Base-by-base conservation (phyloP, 23 red algal genomes). In the Agarophyton chilense region DNA sequence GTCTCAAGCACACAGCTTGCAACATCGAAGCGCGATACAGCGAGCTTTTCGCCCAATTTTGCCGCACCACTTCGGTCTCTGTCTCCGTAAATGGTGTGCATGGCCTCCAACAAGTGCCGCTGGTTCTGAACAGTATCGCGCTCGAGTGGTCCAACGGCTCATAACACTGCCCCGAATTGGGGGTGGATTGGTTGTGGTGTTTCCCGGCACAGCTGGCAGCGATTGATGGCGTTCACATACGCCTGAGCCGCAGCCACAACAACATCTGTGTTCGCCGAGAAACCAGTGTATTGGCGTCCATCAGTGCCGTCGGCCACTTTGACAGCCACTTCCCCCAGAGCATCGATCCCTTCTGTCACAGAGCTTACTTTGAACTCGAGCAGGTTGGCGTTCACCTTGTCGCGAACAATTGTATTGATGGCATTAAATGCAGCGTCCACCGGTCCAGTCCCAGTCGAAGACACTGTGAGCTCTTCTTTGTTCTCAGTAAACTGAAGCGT, bases 291-390 rank as follows among this genome's bases (percentile, higher is more conserved):
- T 24, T 88, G 79, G 17, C 87, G 85, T 65, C 83, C 92, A 28
- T 87, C 70, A 6, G 25, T 46, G 60, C 84, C 81, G 71, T 96
- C 97, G 25, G 79, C 75, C 40, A 99, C 92, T 46, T 79, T 88
- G 34, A 99, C 97, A 14, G 80, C 75, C 32, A 99, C 97, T 66
- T 99, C 97, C 16, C 97, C 97, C 36, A 99, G 94, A 33, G 97
- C 93, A 70, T 99, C 97, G 25, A 99, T 99, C 4, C 97, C 97
- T 52, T 86, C 90, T 10, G 97, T 91, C 9, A 99, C 93, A 18
- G 87, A 74, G 33, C 55, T 79, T 17, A 99, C 97, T 41, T 72
- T 93, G 58, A 96, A 99, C 46, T 99, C 97, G 25, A 80, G 46
- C 62, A 99, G 84, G 51, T 56, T 83, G 13, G 90, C 90, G 66